Base-by-base conservation (phyloP, 768 basidiomycete genomes). In the Kwoniella sp. region DNA sequence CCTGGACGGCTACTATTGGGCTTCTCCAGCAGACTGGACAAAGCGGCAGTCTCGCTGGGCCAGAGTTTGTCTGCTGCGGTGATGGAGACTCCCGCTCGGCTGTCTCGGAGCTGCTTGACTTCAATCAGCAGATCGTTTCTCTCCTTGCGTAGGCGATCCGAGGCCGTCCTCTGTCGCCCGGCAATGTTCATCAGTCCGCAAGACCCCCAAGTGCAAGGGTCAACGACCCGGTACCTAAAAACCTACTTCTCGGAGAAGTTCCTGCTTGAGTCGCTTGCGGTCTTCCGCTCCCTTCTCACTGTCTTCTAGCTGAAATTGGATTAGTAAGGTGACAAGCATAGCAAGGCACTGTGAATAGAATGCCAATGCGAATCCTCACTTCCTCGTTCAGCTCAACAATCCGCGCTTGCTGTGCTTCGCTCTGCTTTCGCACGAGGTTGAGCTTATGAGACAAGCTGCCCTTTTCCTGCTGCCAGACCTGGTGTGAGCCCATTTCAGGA, bases 391-490 rank as follows among this genome's bases (percentile, higher is more conserved):
- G 22, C 29, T 54, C 52, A 3, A 25, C 42, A 2, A 46, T 19
- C 5, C 27, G 22, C n/a, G 42, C 36, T 22, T 34, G 38, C 7
- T 46, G 15, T 3, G 45, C 45, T 1, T 47, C 42, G 9, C 47
- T 40, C 22, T 54, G 45, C 33, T 38, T 26, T 15, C 52, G 26
- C 3, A 45, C 14, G 22, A 34, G 20, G n/a, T 54, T 46, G 20
- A 54, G 28, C 39, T 54, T 54, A 36, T 54, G 45, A 19, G 37
- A 10, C 15, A 7, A 36, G 15, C 34, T 36, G 7, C 34, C 34
- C 14, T 36, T 36, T 19, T 19, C 15, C 15, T 36, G 7, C 15
- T 36, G n/a, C n/a, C n/a, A n/a, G n/a, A n/a, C n/a, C n/a, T n/a
- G n/a, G 3, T 38, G 17, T 38, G 37, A 38, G 17, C 17, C n/a